These are phyloP conservation scores for Erodium moschatum DNA, from an alignment of 441 rosid species.

Conservation along the genomic window DNA sequence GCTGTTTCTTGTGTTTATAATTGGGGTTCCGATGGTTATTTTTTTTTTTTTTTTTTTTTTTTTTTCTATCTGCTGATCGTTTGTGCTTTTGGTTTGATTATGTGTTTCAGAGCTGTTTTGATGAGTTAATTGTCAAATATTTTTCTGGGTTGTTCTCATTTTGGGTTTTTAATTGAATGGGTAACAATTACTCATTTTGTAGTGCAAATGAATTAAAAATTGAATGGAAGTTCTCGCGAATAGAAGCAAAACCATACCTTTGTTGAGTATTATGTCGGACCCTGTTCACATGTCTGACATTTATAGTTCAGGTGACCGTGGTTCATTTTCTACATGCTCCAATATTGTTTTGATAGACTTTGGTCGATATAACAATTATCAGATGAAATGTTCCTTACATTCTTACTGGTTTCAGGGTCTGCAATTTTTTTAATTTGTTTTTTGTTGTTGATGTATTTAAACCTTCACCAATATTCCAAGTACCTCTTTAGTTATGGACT, in stretches of 20 bases:
- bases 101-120: not conserved
- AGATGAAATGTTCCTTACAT: not conserved
- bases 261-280: not conserved
- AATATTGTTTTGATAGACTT: not conserved
- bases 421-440: not conserved
- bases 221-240: not conserved
- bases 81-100: not conserved
- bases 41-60: not conserved
- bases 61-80: not conserved
- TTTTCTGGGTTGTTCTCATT: not conserved
- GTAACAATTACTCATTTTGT: no score
- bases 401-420: not conserved
- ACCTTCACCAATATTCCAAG: not conserved
- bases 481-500: not conserved
- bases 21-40: no score
- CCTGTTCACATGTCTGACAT: not conserved
- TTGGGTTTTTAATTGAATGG: no score
- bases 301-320: not conserved
- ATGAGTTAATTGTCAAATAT: not conserved
- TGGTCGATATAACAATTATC: not conserved
- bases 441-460: not conserved
- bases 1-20: no score
- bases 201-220: not conserved
- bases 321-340: not conserved
- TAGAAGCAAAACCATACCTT: not conserved